Conservation (phyloP, 495 filamentous ascomycete species). For the Trypethelium eluteriae region DNA sequence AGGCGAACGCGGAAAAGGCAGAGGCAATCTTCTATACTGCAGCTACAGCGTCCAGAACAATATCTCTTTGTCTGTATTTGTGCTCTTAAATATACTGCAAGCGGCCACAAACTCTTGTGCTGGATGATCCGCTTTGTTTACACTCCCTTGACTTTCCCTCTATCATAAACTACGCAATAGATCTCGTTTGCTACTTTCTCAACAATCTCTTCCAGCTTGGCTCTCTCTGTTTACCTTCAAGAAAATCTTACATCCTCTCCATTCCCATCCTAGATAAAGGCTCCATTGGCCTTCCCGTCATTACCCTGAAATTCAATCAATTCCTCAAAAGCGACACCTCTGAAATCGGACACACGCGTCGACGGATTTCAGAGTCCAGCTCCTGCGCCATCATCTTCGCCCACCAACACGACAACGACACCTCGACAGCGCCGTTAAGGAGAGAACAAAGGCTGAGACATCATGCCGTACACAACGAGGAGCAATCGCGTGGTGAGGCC, state of each 20-base stretch:
- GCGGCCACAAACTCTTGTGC: too few species aligned
- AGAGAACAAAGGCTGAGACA: not conserved
- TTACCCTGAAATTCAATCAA: slow-evolving; percentile 2
- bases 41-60: too few species aligned
- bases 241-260: not conserved
- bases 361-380: not conserved
- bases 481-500: not conserved
- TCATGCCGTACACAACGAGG: not conserved
- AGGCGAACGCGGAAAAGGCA: too few species aligned
- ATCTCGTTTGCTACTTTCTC: too few species aligned
- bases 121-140: not conserved
- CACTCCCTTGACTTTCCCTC: not conserved
- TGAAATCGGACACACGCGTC: not conserved
- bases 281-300: slow-evolving; percentile 3
- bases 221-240: not conserved
- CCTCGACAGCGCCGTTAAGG: not conserved
- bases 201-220: not conserved
- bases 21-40: too few species aligned
- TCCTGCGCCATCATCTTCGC: not conserved
- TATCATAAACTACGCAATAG: too few species aligned
- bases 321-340: not conserved
- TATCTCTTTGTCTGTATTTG: too few species aligned
- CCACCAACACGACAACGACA: not conserved
- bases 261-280: slow-evolving; percentile 2
- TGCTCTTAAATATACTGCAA: too few species aligned